Evolutionary conservation across 768 basidiomycete genomes (phyloP), one percentile per base, ranked within the genome.

Genomic region (Termitomyces sp.): DNA sequence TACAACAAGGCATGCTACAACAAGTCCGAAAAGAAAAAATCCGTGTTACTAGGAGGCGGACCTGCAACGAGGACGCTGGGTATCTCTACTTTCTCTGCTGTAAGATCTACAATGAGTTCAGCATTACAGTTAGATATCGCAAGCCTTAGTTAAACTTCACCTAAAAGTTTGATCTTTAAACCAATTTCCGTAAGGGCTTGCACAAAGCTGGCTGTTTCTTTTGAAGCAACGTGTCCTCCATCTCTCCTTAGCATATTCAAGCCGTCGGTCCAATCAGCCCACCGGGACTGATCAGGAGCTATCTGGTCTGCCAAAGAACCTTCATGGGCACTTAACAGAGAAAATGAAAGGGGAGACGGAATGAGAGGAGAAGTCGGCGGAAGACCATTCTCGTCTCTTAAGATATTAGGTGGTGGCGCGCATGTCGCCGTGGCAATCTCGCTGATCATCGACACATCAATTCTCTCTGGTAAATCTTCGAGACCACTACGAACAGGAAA

Each of bases 191-290:
- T 96, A 63, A 96, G 74, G 9, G 88, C 86, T 65, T 90, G 82
- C 11, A 96, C 88, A 66, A 93, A 92, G 24, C 86, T 87, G 40
- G 88, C 88, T 0, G 94, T 94, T 71, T 94, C 90, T 62, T 86
- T 81, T 4, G 92, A 92, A 13, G 87, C 76, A 57, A 93, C 90
- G 67, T 92, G 91, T 8, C 90, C 88, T 18, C 90, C 85, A 62
- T 90, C 90, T 52, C 85, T 76, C 41, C 91, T 77, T 43, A 95
- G 79, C 85, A 95, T 90, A 65, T 92, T 92, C 70, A 96, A 67
- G 4, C 93, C 94, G 69, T 96, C 94, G 2, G 92, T 92, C 94
- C 94, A 96, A 72, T 96, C 94, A 16, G 91, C 88, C 88, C 90
- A 94, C 18, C 87, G 77, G 18, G 86, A 84, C 53, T 83, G 80